A percentile compares a stretch with the other conserved stretches of the same genome.
These are phyloP conservation scores for Ceratobasidium sp. DNA, from an alignment of 1,284 basidiomycete genomes.

Conservation along the genomic window DNA sequence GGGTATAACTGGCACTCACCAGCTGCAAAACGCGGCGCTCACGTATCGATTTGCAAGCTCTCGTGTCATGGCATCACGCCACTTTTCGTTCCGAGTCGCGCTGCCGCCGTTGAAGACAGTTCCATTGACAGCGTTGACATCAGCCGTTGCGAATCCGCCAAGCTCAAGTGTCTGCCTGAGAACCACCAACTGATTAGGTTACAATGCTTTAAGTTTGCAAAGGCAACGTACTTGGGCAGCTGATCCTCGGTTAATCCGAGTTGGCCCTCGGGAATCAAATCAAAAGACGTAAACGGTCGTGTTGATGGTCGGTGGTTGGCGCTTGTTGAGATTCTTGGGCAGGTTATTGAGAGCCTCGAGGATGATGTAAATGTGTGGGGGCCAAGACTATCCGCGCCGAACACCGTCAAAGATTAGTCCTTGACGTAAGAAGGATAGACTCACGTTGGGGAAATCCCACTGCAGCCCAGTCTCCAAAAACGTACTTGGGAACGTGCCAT, in stretches of 20 bases:
- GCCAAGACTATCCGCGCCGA: conserved; percentile 61
- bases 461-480: conserved; percentile 80
- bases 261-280: conserved; percentile 75
- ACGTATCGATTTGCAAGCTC: conserved; percentile 84
- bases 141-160: conserved; percentile 55
- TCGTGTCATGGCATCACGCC: conserved; percentile 67
- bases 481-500: conserved; percentile 78
- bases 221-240: conserved; percentile 59
- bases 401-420: not conserved
- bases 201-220: not conserved
- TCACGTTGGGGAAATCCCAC: conserved; percentile 61
- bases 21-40: conserved; percentile 83
- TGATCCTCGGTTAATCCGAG: conserved; percentile 69
- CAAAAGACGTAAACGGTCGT: conserved; percentile 64
- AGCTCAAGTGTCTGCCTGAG: conserved; percentile 62
- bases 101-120: conserved; percentile 68
- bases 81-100: conserved; percentile 58
- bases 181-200: not conserved
- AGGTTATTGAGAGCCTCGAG: conserved; percentile 78
- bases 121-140: conserved; percentile 62
- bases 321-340: conserved; percentile 68
- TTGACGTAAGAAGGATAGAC: not conserved
- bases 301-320: conserved; percentile 57
- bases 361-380: conserved; percentile 84
- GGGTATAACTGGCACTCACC: conserved; percentile 58